A percentile compares a stretch with the other conserved stretches of the same genome.
Conservation (phyloP, 2,329 filamentous ascomycete genomes). For the Aureobasidium leucospermi region DNA sequence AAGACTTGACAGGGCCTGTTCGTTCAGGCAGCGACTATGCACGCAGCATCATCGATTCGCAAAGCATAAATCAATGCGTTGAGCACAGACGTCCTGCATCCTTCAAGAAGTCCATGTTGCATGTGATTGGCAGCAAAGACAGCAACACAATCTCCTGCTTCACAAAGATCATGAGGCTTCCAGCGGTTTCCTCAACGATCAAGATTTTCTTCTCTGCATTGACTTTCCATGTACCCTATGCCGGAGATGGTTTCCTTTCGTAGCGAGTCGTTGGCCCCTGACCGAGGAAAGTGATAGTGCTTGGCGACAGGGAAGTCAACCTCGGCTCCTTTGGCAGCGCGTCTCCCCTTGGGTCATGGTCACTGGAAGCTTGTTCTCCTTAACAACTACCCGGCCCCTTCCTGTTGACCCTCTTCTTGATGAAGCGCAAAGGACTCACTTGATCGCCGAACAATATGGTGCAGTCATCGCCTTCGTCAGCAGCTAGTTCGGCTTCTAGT, state of each 20-base stretch:
- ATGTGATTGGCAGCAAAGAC: not conserved
- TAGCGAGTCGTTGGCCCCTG: not conserved
- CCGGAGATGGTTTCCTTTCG: not conserved
- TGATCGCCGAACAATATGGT: not conserved
- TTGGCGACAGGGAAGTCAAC: not conserved
- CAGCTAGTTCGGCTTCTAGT: not conserved
- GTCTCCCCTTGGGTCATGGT: not conserved
- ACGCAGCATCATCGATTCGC: slow-evolving; percentile 1
- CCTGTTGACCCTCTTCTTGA: not conserved
- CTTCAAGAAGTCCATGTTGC: not conserved
- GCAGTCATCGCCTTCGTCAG: slow-evolving; percentile 6
- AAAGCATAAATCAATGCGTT: not conserved
- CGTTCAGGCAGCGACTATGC: not conserved
- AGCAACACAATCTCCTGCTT: not conserved
- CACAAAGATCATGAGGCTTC: not conserved
- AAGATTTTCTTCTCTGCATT: not conserved
- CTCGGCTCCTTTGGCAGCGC: slow-evolving; percentile 4
- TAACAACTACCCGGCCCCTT: not conserved
- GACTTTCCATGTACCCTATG: not conserved
- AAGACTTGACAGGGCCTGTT: not conserved
- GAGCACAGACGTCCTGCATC: not conserved
- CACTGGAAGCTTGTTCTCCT: not conserved
- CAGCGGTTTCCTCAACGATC: not conserved
- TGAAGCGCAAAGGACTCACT: not conserved
- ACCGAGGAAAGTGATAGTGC: not conserved